Percentiles rank a stretch among this genome's conserved stretches.
phyloP scores from a whole-genome alignment of 2,329 filamentous ascomycete genomes.

The Venturiaceae sp. region DNA sequence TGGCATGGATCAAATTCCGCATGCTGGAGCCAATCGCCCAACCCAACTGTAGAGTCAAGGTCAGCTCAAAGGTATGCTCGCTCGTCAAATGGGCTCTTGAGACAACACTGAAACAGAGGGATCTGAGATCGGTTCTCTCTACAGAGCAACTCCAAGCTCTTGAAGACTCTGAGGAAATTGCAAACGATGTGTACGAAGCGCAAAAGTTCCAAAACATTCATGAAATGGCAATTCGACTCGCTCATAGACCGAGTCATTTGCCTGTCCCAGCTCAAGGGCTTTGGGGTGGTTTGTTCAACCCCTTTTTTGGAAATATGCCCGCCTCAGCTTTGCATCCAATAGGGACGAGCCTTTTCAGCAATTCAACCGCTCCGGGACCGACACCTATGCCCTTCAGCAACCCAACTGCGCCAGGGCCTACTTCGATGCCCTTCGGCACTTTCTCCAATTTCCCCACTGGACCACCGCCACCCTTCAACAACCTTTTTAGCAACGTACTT shows the following conservation, averaged over 20 bases:
- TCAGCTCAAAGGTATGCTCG: background rate
- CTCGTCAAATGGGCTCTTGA: conserved; percentile 1
- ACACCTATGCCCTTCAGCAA: no score
- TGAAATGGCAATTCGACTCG: background rate
- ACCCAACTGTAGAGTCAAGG: background rate
- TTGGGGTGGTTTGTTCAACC: background rate
- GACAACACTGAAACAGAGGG: background rate
- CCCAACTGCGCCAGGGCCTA: no score
- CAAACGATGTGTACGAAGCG: background rate
- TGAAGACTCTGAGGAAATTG: background rate
- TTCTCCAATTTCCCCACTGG: no score
- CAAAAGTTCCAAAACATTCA: no score
- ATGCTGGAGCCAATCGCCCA: background rate
- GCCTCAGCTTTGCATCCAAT: no score
- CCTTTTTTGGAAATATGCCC: no score
- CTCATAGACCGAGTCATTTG: background rate
- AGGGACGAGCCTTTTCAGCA: no score
- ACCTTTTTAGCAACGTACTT: no score
- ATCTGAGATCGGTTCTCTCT: background rate
- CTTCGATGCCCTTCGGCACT: no score
- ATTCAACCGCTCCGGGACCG: no score
- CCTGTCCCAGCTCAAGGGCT: background rate
- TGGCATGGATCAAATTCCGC: conserved; percentile 3
- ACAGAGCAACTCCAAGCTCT: background rate
- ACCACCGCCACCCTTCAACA: no score